Evolutionary conservation across 805 yeast species (phyloP).

Genomic region (Lachancea quebecensis): DNA sequence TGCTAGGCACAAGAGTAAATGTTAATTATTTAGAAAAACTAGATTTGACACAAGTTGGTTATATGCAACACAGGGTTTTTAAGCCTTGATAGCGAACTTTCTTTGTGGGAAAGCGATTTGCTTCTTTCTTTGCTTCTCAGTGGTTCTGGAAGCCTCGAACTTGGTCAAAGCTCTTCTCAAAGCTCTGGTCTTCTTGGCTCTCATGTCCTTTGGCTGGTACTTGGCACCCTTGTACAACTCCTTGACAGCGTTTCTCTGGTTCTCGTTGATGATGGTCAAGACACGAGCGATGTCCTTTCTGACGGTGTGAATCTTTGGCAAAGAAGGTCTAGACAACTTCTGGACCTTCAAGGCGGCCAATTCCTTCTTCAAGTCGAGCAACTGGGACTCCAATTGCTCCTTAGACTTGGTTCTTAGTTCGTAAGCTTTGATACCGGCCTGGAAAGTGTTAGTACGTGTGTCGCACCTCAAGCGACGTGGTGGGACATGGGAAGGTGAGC

Average conservation of each 20-base stretch:
- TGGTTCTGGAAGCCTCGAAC: conserved; percentile 71
- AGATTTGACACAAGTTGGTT: conserved; percentile 3
- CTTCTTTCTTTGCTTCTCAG: conserved; percentile 88
- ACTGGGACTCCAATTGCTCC: conserved; percentile 91
- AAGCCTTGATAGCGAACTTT: conserved; percentile 98
- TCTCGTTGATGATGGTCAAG: conserved; percentile 92
- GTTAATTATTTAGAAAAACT: conserved; percentile 4
- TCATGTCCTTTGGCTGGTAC: conserved; percentile 96
- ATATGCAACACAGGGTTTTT: conserved; percentile 29
- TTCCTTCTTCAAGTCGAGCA: conserved; percentile 94
- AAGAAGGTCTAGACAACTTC: conserved; percentile 84
- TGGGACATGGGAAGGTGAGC: too few species aligned
- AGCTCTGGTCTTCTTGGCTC: conserved; percentile 99
- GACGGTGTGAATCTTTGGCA: conserved; percentile 94
- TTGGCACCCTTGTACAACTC: conserved; percentile 93
- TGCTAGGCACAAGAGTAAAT: not conserved
- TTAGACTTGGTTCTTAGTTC: conserved; percentile 96
- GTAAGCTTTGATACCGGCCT: conserved; percentile 91
- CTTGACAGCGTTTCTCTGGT: conserved; percentile 92
- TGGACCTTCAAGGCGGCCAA: conserved; percentile 94
- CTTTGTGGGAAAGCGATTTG: conserved; percentile 96
- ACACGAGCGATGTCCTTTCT: conserved; percentile 98
- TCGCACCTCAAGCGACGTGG: not conserved
- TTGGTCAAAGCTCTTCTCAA: conserved; percentile 93
- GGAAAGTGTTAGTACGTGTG: conserved; percentile 4